Base-by-base conservation (phyloP, 768 basidiomycete genomes). In the Suillus spraguei region DNA sequence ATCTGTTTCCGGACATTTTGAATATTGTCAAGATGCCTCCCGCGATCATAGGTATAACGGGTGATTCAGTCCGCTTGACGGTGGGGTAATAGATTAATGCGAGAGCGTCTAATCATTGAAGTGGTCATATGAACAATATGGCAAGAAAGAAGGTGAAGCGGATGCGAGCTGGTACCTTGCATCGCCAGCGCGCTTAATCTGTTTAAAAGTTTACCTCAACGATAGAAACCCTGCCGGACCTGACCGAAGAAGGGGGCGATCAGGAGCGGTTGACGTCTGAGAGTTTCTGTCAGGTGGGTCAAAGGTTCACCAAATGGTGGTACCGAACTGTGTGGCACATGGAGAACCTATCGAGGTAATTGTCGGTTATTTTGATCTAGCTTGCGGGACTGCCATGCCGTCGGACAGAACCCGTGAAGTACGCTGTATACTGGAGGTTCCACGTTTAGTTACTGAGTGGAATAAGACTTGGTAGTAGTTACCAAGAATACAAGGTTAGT, bases 361-460 rank as follows among this genome's bases (percentile, higher is more conserved):
- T 17, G 38, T 24, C 36, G 55, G 55, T 39, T 56, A 56, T 56
- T 56, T 38, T 11, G 38, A 58, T 58, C 38, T 58, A 11, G n/a
- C 28, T n/a, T n/a, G n/a, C 49, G 8, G 6, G 24, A 24, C 22
- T 39, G 24, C 56, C 56, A 58, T 39, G 38, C 36, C 56, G 56
- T 53, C 52, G 52, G 52, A 50, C 49, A 16, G 6, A 49, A 28
- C 24, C 47, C 47, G 13, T 28, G 24, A 46, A 46, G 3, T 24
- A 49, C 47, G 24, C 24, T 10, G 44, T 52, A n/a, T n/a, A n/a
- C n/a, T n/a, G n/a, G n/a, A n/a, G n/a, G n/a, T n/a, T n/a, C n/a
- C 28, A 28, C 28, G 28, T 28, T 28, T 28, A 28, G 28, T 28
- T 28, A n/a, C n/a, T n/a, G n/a, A n/a, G n/a, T n/a, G n/a, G n/a